phyloP scores from a whole-genome alignment of 2,329 filamentous ascomycete genomes.

The Verticillium zaregamsianum region DNA sequence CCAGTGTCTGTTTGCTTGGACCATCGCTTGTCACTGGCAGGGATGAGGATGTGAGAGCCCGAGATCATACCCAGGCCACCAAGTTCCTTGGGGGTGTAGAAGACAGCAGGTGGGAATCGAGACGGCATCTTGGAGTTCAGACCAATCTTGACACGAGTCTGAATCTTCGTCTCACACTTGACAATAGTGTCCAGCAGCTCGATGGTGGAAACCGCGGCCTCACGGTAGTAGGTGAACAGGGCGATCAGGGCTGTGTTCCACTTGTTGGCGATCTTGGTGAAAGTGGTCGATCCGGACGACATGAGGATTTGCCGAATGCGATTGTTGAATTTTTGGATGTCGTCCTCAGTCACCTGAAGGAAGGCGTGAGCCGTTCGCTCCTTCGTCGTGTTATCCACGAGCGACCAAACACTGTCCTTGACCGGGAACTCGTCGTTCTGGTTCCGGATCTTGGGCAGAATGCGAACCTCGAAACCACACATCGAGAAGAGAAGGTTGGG shows the following conservation, averaged over 20 bases:
- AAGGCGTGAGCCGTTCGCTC: slow-evolving; percentile 97
- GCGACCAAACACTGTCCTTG: slow-evolving; percentile 97
- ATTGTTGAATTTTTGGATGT: slow-evolving; percentile 99
- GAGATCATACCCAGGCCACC: slow-evolving; percentile 99
- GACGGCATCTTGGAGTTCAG: slow-evolving; percentile 99
- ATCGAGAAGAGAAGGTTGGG: slow-evolving; percentile 96
- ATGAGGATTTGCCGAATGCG: slow-evolving; percentile 97
- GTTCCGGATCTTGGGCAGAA: slow-evolving; percentile 91
- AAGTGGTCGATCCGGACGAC: slow-evolving; percentile 98
- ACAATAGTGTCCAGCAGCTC: slow-evolving; percentile 94
- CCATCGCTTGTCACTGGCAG: slow-evolving; percentile 96
- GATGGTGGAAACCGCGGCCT: slow-evolving; percentile 93
- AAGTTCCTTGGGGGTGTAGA: slow-evolving; percentile 97
- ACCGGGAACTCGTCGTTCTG: slow-evolving; percentile 94
- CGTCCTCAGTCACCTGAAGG: slow-evolving; percentile 94
- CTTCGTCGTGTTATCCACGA: slow-evolving; percentile 94
- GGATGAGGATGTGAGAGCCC: slow-evolving; percentile 95
- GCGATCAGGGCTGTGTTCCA: slow-evolving; percentile 98
- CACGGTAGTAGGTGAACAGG: slow-evolving; percentile 96
- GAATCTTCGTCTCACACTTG: slow-evolving; percentile 99
- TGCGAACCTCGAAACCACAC: slow-evolving; percentile 96
- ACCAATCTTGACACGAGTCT: slow-evolving; percentile 97
- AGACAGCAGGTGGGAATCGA: slow-evolving; percentile 95
- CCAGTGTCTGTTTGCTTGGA: slow-evolving; percentile 97
- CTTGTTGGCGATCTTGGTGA: slow-evolving; percentile 99